Conservation (phyloP, 2,329 filamentous ascomycete species). For the Botrytis medusae region DNA sequence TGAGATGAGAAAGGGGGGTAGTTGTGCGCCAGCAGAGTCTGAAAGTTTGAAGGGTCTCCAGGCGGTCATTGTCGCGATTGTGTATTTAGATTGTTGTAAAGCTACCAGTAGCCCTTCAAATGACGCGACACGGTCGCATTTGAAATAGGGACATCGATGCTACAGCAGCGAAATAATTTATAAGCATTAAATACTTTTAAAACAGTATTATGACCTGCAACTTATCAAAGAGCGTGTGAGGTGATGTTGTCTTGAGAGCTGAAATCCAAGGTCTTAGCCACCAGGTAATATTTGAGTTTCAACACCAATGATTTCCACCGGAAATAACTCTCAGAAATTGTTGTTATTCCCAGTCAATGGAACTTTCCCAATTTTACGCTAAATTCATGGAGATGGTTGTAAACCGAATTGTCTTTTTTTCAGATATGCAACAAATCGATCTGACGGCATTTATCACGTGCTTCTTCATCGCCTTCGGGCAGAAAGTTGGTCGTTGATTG, state of each 20-base stretch:
- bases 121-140: not conserved
- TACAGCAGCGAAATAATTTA: not conserved
- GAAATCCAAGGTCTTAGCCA: not conserved
- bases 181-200: not conserved
- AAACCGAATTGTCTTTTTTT: not conserved
- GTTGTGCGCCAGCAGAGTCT: conserved; percentile 33
- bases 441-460: not conserved
- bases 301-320: not conserved
- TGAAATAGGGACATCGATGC: not conserved
- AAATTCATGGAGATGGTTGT: not conserved
- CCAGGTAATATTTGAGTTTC: not conserved
- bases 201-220: not conserved
- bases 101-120: not conserved
- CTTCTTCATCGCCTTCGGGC: not conserved
- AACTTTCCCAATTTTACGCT: not conserved
- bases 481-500: not conserved
- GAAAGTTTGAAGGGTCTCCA: conserved; percentile 34
- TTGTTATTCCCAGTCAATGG: not conserved
- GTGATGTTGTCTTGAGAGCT: not conserved
- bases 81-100: not conserved
- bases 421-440: not conserved
- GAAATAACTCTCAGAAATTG: not conserved
- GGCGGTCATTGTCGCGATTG: conserved; percentile 26
- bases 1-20: conserved; percentile 65
- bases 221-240: not conserved